These are phyloP conservation scores for Scedosporium apiospermum DNA, from an alignment of 2,329 filamentous ascomycete species.

Conservation along the genomic window DNA sequence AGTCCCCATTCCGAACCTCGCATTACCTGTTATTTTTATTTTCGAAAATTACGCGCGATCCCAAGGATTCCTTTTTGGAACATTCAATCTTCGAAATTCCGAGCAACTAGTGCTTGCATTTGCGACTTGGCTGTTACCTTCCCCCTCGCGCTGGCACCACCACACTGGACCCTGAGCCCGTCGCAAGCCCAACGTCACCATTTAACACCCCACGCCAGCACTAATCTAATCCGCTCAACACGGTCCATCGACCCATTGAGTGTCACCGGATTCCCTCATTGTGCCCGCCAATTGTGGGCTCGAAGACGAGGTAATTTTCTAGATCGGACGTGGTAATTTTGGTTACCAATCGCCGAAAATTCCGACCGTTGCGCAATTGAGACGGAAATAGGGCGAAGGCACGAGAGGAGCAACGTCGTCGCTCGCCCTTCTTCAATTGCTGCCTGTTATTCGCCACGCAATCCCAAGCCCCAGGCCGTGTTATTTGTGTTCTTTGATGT, in stretches of 20 bases:
- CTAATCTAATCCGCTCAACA: neutral
- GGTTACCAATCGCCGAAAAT: neutral
- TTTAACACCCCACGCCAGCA: neutral
- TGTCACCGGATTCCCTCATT: neutral
- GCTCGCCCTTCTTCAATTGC: neutral
- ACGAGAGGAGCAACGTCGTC: neutral
- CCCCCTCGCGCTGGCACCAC: neutral
- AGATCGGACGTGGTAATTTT: neutral
- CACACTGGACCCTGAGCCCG: neutral
- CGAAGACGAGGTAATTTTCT: neutral
- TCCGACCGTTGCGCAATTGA: neutral
- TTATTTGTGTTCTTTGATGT: too few relatives aligned
- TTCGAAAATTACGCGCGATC: too few relatives aligned
- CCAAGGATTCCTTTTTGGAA: too few relatives aligned
- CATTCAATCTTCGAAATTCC: too few relatives aligned
- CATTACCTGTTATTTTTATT: neutral
- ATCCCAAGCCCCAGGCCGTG: neutral
- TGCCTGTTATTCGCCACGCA: conserved; percentile 5
- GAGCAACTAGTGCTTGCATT: neutral
- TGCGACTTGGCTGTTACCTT: neutral
- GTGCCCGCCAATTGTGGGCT: neutral
- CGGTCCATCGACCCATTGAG: neutral
- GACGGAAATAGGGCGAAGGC: neutral
- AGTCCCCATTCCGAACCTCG: neutral
- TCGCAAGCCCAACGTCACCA: neutral